Evolutionary conservation across 805 yeast species (phyloP).

Genomic region (Yamadazyma sp.): DNA sequence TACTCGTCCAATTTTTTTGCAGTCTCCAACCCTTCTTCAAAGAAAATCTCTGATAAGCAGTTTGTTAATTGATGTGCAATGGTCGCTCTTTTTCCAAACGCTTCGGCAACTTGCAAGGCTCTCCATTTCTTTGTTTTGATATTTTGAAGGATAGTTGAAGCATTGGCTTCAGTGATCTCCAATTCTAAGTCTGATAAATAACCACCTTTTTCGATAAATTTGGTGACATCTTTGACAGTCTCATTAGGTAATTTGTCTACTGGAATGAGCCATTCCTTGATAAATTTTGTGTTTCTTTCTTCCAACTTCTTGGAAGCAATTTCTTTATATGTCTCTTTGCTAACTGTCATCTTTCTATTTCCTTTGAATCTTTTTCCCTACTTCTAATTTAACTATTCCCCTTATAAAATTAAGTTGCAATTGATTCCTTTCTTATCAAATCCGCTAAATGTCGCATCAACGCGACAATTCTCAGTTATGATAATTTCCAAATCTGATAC

Average conservation of each 20-base stretch:
- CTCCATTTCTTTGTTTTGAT: constrained; percentile 33
- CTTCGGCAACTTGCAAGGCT: constrained; percentile 34
- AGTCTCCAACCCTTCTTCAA: constrained; percentile 54
- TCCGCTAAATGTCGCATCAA: no score
- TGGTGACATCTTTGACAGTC: constrained; percentile 32
- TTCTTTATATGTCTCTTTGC: constrained; percentile 23
- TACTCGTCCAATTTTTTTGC: constrained; percentile 56
- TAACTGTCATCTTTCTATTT: constrained; percentile 9
- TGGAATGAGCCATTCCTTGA: constrained; percentile 44
- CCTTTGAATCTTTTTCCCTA: no score
- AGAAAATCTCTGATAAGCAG: constrained; percentile 44
- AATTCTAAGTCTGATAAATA: constrained; percentile 31
- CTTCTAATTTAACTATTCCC: no score
- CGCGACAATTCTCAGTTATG: no score
- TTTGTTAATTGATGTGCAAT: constrained; percentile 44
- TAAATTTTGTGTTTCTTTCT: constrained; percentile 41
- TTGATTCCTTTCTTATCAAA: no score
- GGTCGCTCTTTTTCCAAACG: constrained; percentile 41
- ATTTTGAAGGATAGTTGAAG: constrained; percentile 21
- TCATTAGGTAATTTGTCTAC: constrained; percentile 25
- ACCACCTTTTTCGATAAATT: constrained; percentile 29
- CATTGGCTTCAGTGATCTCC: constrained; percentile 36
- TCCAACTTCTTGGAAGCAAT: constrained; percentile 41
- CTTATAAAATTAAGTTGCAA: no score
- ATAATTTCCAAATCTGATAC: no score